These are phyloP conservation scores for Cinnamomum micranthum DNA, from an alignment of 164 flowering plant genomes.

Conservation along the genomic window DNA sequence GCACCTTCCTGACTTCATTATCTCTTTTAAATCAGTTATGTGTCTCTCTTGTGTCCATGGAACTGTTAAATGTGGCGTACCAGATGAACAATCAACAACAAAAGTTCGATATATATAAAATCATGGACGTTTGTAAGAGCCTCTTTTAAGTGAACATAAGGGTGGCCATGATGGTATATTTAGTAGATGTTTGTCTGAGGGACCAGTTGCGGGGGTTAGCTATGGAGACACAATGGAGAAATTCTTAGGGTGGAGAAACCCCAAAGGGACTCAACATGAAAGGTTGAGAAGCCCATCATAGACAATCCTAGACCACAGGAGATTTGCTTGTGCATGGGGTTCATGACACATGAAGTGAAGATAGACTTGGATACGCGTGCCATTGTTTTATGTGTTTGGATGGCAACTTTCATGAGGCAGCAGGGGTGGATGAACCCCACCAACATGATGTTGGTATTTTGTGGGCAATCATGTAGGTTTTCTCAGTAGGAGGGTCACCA, in stretches of 20 bases:
- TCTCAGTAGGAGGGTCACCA: background rate
- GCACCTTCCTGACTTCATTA: background rate
- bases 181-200: background rate
- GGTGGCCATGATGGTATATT: background rate
- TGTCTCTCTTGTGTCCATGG: background rate
- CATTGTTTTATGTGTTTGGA: conserved; percentile 3
- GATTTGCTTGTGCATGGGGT: background rate
- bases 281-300: background rate
- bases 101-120: background rate
- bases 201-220: conserved; percentile 2
- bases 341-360: background rate
- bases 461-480: conserved; percentile 5
- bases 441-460: conserved; percentile 11
- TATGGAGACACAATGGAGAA: background rate
- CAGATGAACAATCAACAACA: no score
- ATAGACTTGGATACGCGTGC: background rate
- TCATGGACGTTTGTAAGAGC: background rate
- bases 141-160: background rate
- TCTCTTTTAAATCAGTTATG: conserved; percentile 1
- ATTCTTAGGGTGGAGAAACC: background rate
- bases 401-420: conserved; percentile 1
- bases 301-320: background rate
- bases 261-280: background rate
- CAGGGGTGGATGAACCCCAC: conserved; percentile 3
- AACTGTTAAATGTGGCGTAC: background rate